Evolutionary conservation across 176 grass and related monocot genomes (phyloP).

Genomic region (Rhynchospora tenuis): DNA sequence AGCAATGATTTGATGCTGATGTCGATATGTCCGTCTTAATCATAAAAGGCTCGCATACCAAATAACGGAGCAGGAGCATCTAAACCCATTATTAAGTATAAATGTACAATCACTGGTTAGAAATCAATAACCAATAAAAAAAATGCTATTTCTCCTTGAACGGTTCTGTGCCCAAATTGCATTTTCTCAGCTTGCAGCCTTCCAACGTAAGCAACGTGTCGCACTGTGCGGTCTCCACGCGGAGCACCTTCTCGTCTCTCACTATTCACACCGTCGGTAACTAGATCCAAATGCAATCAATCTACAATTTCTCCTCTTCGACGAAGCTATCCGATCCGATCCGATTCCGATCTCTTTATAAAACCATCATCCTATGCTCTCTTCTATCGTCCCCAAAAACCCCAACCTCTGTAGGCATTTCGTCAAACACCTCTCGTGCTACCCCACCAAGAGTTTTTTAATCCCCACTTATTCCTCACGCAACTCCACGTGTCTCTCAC

Average conservation of each 20-base stretch:
- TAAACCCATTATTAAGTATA: too few relatives aligned
- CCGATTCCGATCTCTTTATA: not conserved
- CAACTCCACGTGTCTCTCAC: not conserved
- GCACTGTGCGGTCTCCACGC: not conserved
- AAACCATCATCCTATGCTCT: not conserved
- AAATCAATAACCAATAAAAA: too few relatives aligned
- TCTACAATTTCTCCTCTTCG: not conserved
- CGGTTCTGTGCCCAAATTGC: too few relatives aligned
- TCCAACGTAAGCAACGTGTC: too few relatives aligned
- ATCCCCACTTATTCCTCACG: not conserved
- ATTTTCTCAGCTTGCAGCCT: too few relatives aligned
- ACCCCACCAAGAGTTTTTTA: not conserved
- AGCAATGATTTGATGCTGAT: too few relatives aligned
- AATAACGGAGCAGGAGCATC: too few relatives aligned
- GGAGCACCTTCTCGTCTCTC: not conserved
- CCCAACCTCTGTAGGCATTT: not conserved
- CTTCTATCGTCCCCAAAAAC: not conserved
- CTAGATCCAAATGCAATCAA: not conserved
- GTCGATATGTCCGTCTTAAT: too few relatives aligned
- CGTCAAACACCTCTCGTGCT: conserved; percentile 11
- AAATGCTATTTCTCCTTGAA: too few relatives aligned
- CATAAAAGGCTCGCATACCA: too few relatives aligned
- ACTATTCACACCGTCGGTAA: not conserved
- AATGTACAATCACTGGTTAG: too few relatives aligned
- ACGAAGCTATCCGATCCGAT: not conserved